These are phyloP conservation scores for Eleusine coracana DNA, from an alignment of 176 grass and related monocot species.

Conservation along the genomic window DNA sequence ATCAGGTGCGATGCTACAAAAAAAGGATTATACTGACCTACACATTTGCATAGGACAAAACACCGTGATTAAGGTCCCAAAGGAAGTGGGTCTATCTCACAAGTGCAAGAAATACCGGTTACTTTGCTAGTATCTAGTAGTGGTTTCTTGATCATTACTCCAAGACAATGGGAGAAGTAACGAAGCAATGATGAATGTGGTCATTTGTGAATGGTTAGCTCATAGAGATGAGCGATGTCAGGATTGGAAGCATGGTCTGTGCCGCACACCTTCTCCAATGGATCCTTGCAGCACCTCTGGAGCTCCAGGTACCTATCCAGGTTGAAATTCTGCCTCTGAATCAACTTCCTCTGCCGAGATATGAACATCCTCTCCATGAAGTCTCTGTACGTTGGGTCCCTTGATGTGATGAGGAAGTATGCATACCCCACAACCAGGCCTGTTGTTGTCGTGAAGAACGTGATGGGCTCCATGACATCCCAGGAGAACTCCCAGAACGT, in stretches of 20 bases:
- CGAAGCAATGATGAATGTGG: conserved; percentile 36
- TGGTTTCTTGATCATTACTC: conserved; percentile 28
- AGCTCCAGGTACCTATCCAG: conserved; percentile 81
- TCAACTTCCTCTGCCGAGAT: conserved; percentile 77
- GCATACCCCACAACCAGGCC: conserved; percentile 78
- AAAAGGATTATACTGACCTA: conserved; percentile 37
- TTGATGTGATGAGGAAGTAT: conserved; percentile 94
- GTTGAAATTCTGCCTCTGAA: conserved; percentile 71
- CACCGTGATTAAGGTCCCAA: conserved; percentile 29
- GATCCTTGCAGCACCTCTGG: conserved; percentile 78
- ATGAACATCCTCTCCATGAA: conserved; percentile 90
- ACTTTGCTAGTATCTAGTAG: conserved; percentile 31
- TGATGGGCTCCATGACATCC: conserved; percentile 99
- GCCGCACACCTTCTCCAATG: conserved; percentile 61
- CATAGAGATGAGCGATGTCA: conserved; percentile 56
- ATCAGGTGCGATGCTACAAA: conserved; percentile 37
- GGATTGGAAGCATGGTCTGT: conserved; percentile 26
- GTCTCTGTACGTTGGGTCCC: conserved; percentile 92
- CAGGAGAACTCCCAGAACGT: conserved; percentile 99
- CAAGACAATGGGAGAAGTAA: conserved; percentile 36
- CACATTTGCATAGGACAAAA: conserved; percentile 45
- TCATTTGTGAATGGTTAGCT: conserved; percentile 68
- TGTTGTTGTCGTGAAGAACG: conserved; percentile 81
- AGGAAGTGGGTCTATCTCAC: conserved; percentile 40
- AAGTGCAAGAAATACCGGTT: conserved; percentile 44